Base-by-base conservation (phyloP, 352 stramenopile genomes). In the Phytophthora pisi region DNA sequence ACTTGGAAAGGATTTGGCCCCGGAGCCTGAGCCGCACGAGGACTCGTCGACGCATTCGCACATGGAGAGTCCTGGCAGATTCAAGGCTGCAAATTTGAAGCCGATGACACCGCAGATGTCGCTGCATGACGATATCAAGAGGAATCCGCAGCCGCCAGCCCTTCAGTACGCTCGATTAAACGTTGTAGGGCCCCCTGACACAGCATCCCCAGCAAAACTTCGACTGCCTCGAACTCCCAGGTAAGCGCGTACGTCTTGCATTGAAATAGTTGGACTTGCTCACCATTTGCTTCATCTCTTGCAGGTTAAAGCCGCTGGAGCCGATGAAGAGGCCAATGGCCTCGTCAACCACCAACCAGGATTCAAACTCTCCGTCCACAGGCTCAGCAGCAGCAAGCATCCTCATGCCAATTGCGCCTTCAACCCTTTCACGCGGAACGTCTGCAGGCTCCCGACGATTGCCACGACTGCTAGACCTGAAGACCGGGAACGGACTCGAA, bases 251-350 rank as follows among this genome's bases (percentile, higher is more conserved):
- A 38, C 30, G 30, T 34, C 9, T 34, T 34, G 30, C 30, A 34
- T 34, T 34, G 20, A 20, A 20, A 1, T 20, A 18, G 47, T 15
- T 9, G 28, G 50, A 47, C 8, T 56, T 72, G 36, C 24, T 70
- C 28, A 63, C 34, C 11, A n/a, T 54, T 43, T 49, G 40, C 8
- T 3, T 72, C 4, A 4, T 18, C 55, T 54, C 31, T 11, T 52
- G 4, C 46, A 88, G 78, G 51, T 56, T 88, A n/a, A 82, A 82
- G 18, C 55, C 77, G 1, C 65, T 88, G 23, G 72, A 78, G 15
- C 20, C 73, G 30, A 56, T 61, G 11, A 75, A 68, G 34, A 74
- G 64, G 24, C 64, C 56, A 23, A 68, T 26, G 23, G 34, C 57
- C 31, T 57, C 59, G 42, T 61, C 20, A 50, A 59, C 18, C 30